Percentiles rank a stretch among this genome's conserved stretches.
phyloP scores from a whole-genome alignment of 2,329 filamentous ascomycete genomes.

The Trichoderma aggressivum region DNA sequence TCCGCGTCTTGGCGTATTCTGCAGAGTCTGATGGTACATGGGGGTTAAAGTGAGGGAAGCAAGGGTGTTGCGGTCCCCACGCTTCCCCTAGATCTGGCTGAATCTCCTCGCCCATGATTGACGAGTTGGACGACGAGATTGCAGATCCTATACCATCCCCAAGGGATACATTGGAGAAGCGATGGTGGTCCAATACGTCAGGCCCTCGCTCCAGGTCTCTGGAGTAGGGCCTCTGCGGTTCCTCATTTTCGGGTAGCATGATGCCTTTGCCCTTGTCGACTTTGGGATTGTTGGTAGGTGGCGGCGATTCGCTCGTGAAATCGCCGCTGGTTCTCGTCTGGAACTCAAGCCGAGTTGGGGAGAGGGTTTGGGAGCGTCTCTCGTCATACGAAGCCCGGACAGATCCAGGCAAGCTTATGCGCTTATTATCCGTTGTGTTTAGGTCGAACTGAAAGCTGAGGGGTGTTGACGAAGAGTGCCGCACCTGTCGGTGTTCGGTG shows the following conservation, averaged over 20 bases:
- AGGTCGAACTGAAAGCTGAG: constrained; percentile 52
- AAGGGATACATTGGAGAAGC: constrained; percentile 47
- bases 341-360: constrained; percentile 25
- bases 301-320: neutral
- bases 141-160: constrained; percentile 53
- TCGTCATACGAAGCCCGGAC: constrained; percentile 54
- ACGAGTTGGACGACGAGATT: constrained; percentile 55
- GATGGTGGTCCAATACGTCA: constrained; percentile 41
- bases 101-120: constrained; percentile 62
- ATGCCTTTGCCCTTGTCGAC: constrained; percentile 52
- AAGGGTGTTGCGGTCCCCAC: constrained; percentile 93
- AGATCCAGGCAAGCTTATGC: constrained; percentile 52
- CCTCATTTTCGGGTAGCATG: constrained; percentile 42
- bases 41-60: constrained; percentile 88
- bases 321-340: constrained; percentile 6
- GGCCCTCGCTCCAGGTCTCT: constrained; percentile 55
- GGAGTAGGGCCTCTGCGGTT: constrained; percentile 39
- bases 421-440: constrained; percentile 43
- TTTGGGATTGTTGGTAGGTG: constrained; percentile 21
- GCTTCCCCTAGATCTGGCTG: constrained; percentile 67
- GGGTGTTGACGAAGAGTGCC: constrained; percentile 42
- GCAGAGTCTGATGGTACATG: constrained; percentile 77
- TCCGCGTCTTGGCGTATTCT: constrained; percentile 73
- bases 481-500: constrained; percentile 47
- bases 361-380: constrained; percentile 38